Base-by-base conservation (phyloP, 768 basidiomycete genomes). In the Tylopilus sp. region DNA sequence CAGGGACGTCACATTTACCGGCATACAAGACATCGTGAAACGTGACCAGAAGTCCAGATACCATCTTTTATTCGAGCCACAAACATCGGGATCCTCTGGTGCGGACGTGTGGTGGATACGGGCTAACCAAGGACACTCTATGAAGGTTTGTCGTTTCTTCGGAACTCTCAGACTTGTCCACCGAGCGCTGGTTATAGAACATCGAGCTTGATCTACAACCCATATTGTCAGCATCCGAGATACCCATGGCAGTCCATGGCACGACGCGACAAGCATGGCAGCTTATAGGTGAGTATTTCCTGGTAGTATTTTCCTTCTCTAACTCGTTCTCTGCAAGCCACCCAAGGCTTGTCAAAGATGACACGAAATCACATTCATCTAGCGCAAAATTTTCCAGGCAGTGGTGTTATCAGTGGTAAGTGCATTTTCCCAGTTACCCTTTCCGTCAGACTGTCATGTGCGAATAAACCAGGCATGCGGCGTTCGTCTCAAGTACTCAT, bases 281-380 rank as follows among this genome's bases (percentile, higher is more conserved):
- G 8, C 62, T 65, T 14, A 94, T 95, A 53, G 70, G 91, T 89
- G 54, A 22, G 77, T 61, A 13, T 17, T 42, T 21, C 11, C 3
- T 31, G 33, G n/a, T n/a, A 30, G 14, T 36, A 13, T 22, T 21
- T 4, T 25, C 9, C 1, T 25, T 26, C 50, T 11, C 17, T 36
- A 21, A 7, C 17, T 17, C 41, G 21, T 36, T 7, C 43, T 45
- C 41, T 26, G 44, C 11, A 56, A 94, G 92, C 77, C 14, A 74
- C 72, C 8, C 72, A 83, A 57, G 93, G 94, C 0, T 69, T 97
- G 17, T 92, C 87, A 0, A 85, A 78, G 56, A 97, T 95, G 93
- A 78, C 72, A 13, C 78, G 96, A 24, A 96, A 94, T 63, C 94
- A 98, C 63, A 88, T 98, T 34, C 96, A 99, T 69, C 76, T 97